These are phyloP conservation scores for Oenanthe sinensis DNA, from an alignment of 129 eudicot species.

Conservation along the genomic window DNA sequence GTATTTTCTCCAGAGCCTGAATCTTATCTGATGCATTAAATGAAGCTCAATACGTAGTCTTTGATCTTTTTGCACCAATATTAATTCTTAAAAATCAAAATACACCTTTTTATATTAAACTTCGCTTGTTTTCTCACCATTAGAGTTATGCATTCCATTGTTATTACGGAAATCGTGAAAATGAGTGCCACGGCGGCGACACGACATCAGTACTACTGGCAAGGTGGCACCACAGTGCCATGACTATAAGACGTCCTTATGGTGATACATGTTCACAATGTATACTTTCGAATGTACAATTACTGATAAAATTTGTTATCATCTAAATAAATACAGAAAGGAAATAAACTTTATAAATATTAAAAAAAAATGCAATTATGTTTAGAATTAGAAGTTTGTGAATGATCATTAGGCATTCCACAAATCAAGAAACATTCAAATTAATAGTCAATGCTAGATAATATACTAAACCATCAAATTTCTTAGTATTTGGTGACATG, in stretches of 20 bases:
- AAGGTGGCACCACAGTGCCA: neutral
- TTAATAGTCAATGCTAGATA: neutral
- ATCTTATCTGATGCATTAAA: neutral
- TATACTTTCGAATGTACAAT: neutral
- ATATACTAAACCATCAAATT: neutral
- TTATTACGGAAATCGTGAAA: neutral
- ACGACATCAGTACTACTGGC: neutral
- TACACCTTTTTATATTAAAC: neutral
- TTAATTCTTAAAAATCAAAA: neutral
- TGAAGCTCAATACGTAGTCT: neutral
- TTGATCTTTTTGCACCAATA: neutral
- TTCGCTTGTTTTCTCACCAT: neutral
- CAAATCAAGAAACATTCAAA: neutral
- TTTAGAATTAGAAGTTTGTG: neutral
- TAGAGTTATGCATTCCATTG: neutral
- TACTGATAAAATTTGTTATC: neutral
- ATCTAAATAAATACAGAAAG: neutral
- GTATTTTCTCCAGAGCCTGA: neutral
- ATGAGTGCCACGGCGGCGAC: neutral
- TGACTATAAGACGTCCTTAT: neutral
- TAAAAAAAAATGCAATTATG: neutral
- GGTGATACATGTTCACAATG: neutral
- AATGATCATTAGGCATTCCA: neutral
- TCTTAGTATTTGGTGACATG: neutral
- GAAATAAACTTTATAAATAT: neutral